Conservation (phyloP, 2,329 filamentous ascomycete genomes). For the Cryphonectria parasitica region DNA sequence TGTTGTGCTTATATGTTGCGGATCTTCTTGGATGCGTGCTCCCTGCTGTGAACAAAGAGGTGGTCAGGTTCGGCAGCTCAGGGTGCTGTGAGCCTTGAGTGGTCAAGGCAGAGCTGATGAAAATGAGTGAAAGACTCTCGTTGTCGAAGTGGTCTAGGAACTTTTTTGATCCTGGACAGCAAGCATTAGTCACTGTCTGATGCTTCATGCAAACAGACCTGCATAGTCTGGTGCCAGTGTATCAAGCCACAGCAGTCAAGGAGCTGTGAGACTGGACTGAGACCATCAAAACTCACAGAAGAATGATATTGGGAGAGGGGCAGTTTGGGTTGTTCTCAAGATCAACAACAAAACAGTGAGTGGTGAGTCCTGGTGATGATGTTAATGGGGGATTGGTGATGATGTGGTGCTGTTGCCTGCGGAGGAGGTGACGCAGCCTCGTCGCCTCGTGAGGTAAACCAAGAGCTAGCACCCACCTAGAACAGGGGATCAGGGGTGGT, state of each 20-base stretch:
- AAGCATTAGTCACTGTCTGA: neutral
- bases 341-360: neutral
- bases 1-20: neutral
- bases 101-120: neutral
- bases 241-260: neutral
- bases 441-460: slow-evolving; percentile 25
- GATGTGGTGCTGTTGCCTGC: slow-evolving; percentile 13
- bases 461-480: neutral
- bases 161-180: neutral
- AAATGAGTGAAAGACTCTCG: neutral
- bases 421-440: slow-evolving; percentile 26
- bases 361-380: neutral
- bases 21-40: neutral
- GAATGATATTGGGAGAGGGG: neutral
- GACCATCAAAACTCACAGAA: neutral
- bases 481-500: neutral
- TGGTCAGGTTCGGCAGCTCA: neutral
- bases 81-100: neutral
- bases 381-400: slow-evolving; percentile 1
- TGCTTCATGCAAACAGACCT: neutral
- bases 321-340: too few species aligned
- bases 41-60: neutral
- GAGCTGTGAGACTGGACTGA: neutral
- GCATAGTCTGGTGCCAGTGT: neutral
- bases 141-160: neutral